Base-by-base conservation (phyloP, 768 basidiomycete genomes). In the Mycena capillaripes region DNA sequence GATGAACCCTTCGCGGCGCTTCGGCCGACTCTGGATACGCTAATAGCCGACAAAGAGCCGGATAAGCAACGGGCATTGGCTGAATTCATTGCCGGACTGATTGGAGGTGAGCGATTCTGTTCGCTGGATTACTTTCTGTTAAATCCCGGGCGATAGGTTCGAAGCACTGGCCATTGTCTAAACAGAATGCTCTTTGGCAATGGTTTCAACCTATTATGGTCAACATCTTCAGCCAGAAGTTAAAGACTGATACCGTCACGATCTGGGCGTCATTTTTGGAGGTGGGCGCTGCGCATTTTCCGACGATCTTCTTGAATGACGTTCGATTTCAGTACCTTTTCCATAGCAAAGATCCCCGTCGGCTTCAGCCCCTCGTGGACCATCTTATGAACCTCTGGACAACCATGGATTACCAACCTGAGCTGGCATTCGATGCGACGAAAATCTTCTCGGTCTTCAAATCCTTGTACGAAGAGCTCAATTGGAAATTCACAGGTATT, bases 61-160 rank as follows among this genome's bases (percentile, higher is more conserved):
- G 93, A 97, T 82, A 95, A 96, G 82, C 95, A 95, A 78, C 87
- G 96, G 34, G 95, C 94, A 3, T 92, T 94, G 11, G 95, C 95
- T 6, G 96, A 98, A 80, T 85, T 97, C 62, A 79, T 96, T 10
- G 94, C 93, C 3, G 93, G 93, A 29, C 71, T 93, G n/a, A 79
- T 94, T 27, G 87, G 88, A 72, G 93, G 92, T 89, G 77, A 60
- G 78, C 29, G 50, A 30, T 46, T 1, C 21, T 56, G 29, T 62
- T 29, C 30, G 21, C 46, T 44, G 21, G 34, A 6, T 17, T 44
- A 58, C 40, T 32, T 32, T 46, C 17, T 57, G 29, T 52, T 66
- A 21, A 74, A 44, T 71, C 76, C 48, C 62, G 80, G 67, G 64
- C 75, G 23, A 27, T 78, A 91, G 95, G 95, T 11, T 92, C 93